phyloP scores from a whole-genome alignment of 805 yeast genomes.

The Kuraishia piskuri region DNA sequence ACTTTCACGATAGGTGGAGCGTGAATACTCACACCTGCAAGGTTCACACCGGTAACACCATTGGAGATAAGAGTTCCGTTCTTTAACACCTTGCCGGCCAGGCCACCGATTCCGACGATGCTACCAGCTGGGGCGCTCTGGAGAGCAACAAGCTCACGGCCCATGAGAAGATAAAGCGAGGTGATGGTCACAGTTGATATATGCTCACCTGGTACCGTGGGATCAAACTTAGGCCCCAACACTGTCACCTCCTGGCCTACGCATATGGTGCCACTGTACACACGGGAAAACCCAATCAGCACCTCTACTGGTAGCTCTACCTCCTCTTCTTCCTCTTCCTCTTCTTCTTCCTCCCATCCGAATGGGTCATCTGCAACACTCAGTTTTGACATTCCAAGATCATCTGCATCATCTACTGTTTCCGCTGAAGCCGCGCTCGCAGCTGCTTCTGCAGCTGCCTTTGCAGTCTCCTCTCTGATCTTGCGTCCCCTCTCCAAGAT shows the following conservation, averaged over 20 bases:
- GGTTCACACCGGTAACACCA: conserved; percentile 53
- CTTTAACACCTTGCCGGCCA: conserved; percentile 74
- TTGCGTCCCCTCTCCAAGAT: conserved; percentile 50
- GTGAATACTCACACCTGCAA: conserved; percentile 66
- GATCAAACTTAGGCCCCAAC: conserved; percentile 83
- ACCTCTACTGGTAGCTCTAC: conserved; percentile 44
- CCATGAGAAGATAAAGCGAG: conserved; percentile 81
- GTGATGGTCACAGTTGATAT: conserved; percentile 51
- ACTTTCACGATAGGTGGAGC: conserved; percentile 92
- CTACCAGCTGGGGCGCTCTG: conserved; percentile 88
- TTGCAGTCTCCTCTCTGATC: conserved; percentile 60
- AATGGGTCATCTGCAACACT: conserved; percentile 26
- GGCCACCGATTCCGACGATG: conserved; percentile 89
- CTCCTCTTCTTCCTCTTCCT: conserved; percentile 35
- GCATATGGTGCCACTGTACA: conserved; percentile 75
- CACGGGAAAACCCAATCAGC: conserved; percentile 79
- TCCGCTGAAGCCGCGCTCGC: conserved; percentile 37
- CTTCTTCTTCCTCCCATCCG: conserved; percentile 42
- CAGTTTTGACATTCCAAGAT: conserved; percentile 10
- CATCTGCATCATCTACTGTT: conserved; percentile 38
- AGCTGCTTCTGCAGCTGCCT: conserved; percentile 47
- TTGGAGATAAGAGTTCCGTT: conserved; percentile 73
- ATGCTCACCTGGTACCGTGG: conserved; percentile 47
- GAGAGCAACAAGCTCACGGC: conserved; percentile 74
- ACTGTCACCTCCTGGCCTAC: conserved; percentile 71